Evolutionary conservation across 371 early-diverging fungal genomes (phyloP).

Genomic region (Encephalitozoon cuniculi): DNA sequence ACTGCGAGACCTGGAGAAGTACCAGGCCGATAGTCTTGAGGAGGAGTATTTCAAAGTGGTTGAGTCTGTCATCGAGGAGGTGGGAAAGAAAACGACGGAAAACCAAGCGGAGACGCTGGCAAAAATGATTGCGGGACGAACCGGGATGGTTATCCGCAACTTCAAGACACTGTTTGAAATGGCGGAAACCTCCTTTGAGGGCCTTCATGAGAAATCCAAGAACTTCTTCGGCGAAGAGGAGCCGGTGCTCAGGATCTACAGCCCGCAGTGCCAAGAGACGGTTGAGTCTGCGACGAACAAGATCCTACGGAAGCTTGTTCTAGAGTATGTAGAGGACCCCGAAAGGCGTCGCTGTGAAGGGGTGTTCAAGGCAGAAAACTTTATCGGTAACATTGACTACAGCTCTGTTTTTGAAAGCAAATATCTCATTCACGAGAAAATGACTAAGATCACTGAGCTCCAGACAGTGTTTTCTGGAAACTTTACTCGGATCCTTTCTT

Average conservation of each 20-base stretch:
- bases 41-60: conserved; percentile 9
- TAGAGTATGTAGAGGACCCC: neutral
- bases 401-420: conserved; percentile 23
- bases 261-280: conserved; percentile 1
- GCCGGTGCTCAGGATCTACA: conserved; percentile 9
- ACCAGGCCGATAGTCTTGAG: conserved; percentile 13
- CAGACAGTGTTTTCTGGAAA: neutral
- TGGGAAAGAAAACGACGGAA: neutral
- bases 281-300: neutral
- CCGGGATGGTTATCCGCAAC: neutral
- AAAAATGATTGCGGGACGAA: neutral
- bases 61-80: neutral
- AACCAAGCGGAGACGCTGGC: neutral
- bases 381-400: conserved; percentile 21
- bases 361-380: conserved; percentile 11
- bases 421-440: conserved; percentile 21
- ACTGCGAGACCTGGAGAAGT: conserved; percentile 13
- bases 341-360: neutral
- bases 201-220: neutral
- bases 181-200: conserved; percentile 7
- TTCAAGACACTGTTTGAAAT: neutral
- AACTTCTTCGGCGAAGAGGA: conserved; percentile 12
- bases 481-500: conserved; percentile 7
- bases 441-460: neutral
- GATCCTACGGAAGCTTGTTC: neutral